Percentiles rank a stretch among this genome's conserved stretches.
These are phyloP conservation scores for Trichosanthes truncata DNA, from an alignment of 306 rosid species.

Conservation along the genomic window DNA sequence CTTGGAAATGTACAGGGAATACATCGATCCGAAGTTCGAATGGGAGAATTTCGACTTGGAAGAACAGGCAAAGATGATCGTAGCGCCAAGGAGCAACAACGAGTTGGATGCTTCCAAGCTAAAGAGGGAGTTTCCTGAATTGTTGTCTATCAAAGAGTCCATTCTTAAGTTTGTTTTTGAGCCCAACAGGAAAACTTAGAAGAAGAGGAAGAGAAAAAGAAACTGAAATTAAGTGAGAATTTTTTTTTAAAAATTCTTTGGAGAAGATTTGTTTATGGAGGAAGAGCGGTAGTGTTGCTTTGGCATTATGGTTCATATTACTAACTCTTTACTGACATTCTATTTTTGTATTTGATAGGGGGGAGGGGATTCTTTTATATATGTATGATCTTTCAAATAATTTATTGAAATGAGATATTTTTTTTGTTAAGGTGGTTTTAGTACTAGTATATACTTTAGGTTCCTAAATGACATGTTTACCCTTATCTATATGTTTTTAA, in stretches of 20 bases:
- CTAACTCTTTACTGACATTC: conserved; percentile 6
- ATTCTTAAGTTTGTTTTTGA: conserved; percentile 50
- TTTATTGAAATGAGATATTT: background rate
- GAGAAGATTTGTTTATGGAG: background rate
- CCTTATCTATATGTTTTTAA: background rate
- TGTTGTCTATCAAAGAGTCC: conserved; percentile 51
- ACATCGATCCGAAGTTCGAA: conserved; percentile 43
- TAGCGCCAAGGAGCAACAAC: conserved; percentile 60
- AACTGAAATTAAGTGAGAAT: background rate
- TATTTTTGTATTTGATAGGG: background rate
- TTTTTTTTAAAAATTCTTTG: background rate
- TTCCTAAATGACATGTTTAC: background rate
- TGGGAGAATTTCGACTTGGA: conserved; percentile 51
- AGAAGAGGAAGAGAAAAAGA: background rate
- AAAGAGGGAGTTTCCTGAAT: conserved; percentile 42
- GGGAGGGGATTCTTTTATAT: background rate
- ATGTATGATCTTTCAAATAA: background rate
- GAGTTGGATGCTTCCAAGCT: conserved; percentile 63
- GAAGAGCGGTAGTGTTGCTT: background rate
- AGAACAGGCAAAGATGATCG: conserved; percentile 64
- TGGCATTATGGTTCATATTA: background rate
- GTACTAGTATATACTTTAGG: background rate
- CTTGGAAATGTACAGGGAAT: conserved; percentile 44
- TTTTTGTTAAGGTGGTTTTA: background rate
- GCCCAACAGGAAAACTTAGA: conserved; percentile 49